Evolutionary conservation across 225 moss, liverwort and hornwort genomes (phyloP).

Genomic region (Polytrichum formosum): DNA sequence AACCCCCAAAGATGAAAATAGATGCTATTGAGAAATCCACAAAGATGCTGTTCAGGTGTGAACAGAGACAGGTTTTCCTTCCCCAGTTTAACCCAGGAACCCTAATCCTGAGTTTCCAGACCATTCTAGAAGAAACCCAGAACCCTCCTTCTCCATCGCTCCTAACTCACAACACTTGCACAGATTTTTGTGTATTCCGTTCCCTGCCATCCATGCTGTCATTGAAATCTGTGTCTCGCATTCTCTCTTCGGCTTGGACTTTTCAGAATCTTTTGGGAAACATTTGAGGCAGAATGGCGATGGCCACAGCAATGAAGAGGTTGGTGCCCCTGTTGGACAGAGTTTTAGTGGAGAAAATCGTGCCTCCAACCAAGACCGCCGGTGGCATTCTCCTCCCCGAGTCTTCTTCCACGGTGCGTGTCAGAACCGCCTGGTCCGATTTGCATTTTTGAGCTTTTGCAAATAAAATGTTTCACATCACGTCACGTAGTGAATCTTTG

Average conservation of each 20-base stretch:
- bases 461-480: too few relatives aligned
- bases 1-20: too few relatives aligned
- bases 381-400: conserved; percentile 70
- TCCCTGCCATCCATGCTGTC: too few relatives aligned
- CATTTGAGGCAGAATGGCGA: conserved; percentile 51
- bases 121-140: conserved; percentile 23
- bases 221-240: too few relatives aligned
- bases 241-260: not conserved
- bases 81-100: conserved; percentile 11
- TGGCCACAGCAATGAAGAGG: conserved; percentile 52
- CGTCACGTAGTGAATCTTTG: too few relatives aligned
- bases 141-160: not conserved
- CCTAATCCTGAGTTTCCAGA: conserved; percentile 9
- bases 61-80: not conserved
- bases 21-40: too few relatives aligned
- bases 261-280: not conserved
- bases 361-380: conserved; percentile 76
- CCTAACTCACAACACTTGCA: not conserved
- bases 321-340: conserved; percentile 85
- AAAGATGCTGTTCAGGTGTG: not conserved
- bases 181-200: too few relatives aligned
- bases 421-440: too few relatives aligned
- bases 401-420: not conserved
- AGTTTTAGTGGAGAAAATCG: conserved; percentile 88
- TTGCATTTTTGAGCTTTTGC: too few relatives aligned